Conservation (phyloP, 345 rosid genomes). For the Ceriops decandra region DNA sequence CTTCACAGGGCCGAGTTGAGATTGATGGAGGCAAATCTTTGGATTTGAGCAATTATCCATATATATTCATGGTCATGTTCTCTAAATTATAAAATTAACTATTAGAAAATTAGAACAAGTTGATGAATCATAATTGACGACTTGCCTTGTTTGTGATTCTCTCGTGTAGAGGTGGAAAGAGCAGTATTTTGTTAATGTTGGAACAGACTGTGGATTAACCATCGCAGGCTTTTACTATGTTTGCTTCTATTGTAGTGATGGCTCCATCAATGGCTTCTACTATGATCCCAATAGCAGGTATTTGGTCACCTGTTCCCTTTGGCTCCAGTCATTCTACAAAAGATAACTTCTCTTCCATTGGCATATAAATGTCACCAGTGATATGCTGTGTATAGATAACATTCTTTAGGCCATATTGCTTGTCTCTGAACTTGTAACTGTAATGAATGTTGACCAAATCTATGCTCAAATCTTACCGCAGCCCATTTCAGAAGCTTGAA, state of each 20-base stretch:
- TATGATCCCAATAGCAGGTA: conserved; percentile 98
- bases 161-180: conserved; percentile 92
- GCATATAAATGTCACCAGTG: not conserved
- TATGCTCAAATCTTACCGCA: conserved; percentile 29
- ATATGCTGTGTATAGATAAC: not conserved
- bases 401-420: too few species aligned
- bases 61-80: conserved; percentile 76
- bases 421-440: not conserved
- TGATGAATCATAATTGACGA: not conserved
- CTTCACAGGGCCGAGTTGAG: conserved; percentile 63
- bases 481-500: conserved; percentile 96
- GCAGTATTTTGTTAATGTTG: conserved; percentile 94
- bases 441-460: not conserved
- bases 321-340: not conserved
- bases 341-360: not conserved
- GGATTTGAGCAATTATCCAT: conserved; percentile 73
- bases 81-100: conserved; percentile 6
- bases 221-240: conserved; percentile 98
- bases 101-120: not conserved
- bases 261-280: conserved; percentile 88
- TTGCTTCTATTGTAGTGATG: conserved; percentile 91
- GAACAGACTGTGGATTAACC: conserved; percentile 95
- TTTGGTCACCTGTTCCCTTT: not conserved
- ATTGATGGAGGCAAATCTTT: conserved; percentile 80
- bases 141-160: conserved; percentile 13